phyloP scores from a whole-genome alignment of 257 asterid genomes.

The Gynochthodes officinalis region DNA sequence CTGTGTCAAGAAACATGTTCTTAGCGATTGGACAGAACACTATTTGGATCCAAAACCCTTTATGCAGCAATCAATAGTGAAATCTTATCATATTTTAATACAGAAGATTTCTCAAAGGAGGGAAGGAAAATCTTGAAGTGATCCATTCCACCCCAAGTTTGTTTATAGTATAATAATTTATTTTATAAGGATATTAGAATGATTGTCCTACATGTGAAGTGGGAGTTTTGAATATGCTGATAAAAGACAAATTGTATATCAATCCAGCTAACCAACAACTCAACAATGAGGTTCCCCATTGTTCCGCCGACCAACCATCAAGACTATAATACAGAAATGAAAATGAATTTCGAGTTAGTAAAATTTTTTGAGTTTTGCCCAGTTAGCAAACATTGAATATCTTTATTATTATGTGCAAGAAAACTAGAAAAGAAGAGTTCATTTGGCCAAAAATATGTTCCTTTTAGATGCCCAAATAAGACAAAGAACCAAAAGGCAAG shows the following conservation, averaged over 20 bases:
- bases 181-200: neutral
- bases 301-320: conserved; percentile 16
- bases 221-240: conserved; percentile 1
- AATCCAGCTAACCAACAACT: conserved; percentile 27
- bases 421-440: no score
- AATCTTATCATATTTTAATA: neutral
- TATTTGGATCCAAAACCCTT: neutral
- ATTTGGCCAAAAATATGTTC: neutral
- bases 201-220: conserved; percentile 9
- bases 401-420: neutral
- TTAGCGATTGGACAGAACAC: no score
- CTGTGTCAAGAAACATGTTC: no score
- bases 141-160: neutral
- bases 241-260: conserved; percentile 19
- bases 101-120: neutral
- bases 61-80: neutral
- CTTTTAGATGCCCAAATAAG: conserved; percentile 13
- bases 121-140: neutral
- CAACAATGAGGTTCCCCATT: conserved; percentile 17
- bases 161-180: neutral
- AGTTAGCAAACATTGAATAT: conserved; percentile 3
- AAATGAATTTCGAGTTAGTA: neutral
- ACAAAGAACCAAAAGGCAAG: conserved; percentile 13
- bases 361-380: neutral
- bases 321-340: neutral